A percentile compares a stretch with the other conserved stretches of the same genome.
These are phyloP conservation scores for Colletotrichum falcatum DNA, from an alignment of 2,329 filamentous ascomycete genomes.

Conservation along the genomic window DNA sequence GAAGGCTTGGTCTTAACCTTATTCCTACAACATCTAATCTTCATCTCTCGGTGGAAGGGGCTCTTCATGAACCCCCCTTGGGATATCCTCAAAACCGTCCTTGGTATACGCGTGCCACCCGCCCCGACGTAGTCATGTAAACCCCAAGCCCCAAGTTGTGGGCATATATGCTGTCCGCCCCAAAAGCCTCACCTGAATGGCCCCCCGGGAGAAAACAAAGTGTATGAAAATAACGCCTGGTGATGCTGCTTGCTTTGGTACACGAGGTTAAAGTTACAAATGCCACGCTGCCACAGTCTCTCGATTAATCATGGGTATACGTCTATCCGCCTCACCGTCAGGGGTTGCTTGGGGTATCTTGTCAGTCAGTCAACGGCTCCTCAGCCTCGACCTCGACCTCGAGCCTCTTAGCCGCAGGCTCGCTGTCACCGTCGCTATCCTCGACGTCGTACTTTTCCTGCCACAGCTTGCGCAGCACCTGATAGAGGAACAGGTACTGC, in stretches of 20 bases:
- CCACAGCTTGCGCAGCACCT: slow-evolving; percentile 82
- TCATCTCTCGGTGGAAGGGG: neutral
- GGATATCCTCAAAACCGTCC: neutral
- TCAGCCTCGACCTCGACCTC: slow-evolving; percentile 64
- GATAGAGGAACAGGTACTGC: slow-evolving; percentile 91
- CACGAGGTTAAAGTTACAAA: slow-evolving; percentile 27
- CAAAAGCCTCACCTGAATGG: too few species aligned
- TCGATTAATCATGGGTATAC: slow-evolving; percentile 11
- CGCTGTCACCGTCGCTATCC: slow-evolving; percentile 51
- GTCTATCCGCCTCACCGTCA: neutral
- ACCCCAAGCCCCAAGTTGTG: neutral
- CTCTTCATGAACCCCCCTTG: neutral
- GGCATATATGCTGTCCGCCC: neutral
- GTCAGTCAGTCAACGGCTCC: slow-evolving; percentile 56
- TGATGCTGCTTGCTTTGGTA: slow-evolving; percentile 25
- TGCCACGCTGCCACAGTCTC: slow-evolving; percentile 23
- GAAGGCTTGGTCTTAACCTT: neutral
- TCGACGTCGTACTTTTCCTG: slow-evolving; percentile 68
- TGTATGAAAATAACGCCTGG: slow-evolving; percentile 29
- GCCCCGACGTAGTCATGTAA: neutral
- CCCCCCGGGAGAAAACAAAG: neutral
- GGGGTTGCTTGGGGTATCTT: neutral
- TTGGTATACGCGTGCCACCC: neutral
- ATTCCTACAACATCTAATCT: neutral
- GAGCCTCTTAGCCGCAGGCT: slow-evolving; percentile 65